Base-by-base conservation (phyloP, 2,329 filamentous ascomycete species). In the Monosporascus sp. region DNA sequence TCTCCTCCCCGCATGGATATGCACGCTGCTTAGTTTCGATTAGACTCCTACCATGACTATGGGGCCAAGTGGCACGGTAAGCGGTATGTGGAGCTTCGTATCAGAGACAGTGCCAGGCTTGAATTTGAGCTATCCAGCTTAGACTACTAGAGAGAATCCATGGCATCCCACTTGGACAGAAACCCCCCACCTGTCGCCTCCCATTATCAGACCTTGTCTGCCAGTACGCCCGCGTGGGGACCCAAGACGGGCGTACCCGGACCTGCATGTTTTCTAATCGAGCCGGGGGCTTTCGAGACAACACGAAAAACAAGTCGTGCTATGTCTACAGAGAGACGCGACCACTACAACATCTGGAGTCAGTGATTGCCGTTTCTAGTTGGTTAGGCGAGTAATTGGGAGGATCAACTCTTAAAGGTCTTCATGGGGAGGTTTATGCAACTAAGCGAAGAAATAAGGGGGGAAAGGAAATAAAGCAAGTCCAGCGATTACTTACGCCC, bases 281-380 rank as follows among this genome's bases (percentile, higher is more conserved):
- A 71, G 66, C 56, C 61, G 63, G 60, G 69, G 67, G 68, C 66
- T 63, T 70, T 69, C 62, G 65, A 60, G 64, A 66, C 66, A 67
- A 68, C 57, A 53, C 63, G 53, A 47, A 44, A 35, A 35, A 52
- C 50, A 55, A 53, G 54, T 55, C 57, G 47, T 54, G 61, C 67
- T 60, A 59, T 63, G 67, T 65, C 65, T 59, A 59, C 64, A 54
- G 66, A 65, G 72, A 75, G 74, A 74, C 76, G 76, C 74, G 75
- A 79, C 76, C 76, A 77, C 31, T 35, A 35, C 31, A 31, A 31
- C 27, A 14, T 35, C 3, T 35, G 4, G 31, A 14, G 31, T 35
- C 31, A 35, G 31, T 14, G 14, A 35, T 14, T 35, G 31, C 31
- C 9, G 11, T 35, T 35, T 35, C 9, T 11, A 35, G 31, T 35